Evolutionary conservation across 257 asterid genomes (phyloP).

Genomic region (Anisodus acutangulus): DNA sequence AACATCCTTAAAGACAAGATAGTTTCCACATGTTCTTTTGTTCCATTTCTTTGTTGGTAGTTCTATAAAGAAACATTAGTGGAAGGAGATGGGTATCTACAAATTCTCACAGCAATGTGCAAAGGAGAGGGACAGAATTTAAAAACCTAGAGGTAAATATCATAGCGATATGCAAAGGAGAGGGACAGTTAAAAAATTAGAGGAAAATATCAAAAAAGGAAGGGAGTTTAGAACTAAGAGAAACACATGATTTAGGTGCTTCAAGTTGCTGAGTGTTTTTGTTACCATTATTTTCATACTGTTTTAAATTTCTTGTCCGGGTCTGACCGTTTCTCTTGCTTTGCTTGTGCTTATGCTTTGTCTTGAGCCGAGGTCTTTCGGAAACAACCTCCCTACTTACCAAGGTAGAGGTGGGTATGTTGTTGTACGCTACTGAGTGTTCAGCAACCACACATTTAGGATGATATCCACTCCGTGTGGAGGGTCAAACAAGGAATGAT

Average conservation of each 20-base stretch:
- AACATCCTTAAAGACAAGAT: not conserved
- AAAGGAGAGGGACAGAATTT: not conserved
- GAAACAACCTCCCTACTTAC: too few relatives aligned
- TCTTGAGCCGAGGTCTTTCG: too few relatives aligned
- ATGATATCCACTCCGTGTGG: not conserved
- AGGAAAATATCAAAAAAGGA: not conserved
- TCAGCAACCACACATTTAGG: slow-evolving; percentile 8
- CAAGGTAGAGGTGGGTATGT: too few relatives aligned
- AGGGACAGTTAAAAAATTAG: too few relatives aligned
- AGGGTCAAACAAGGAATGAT: not conserved
- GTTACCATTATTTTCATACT: too few relatives aligned
- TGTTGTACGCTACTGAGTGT: too few relatives aligned
- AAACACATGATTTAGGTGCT: slow-evolving; percentile 8
- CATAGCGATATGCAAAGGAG: too few relatives aligned
- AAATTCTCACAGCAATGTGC: not conserved
- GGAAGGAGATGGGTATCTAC: slow-evolving; percentile 12
- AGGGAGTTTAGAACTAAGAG: not conserved
- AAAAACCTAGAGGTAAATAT: not conserved
- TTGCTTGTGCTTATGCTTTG: too few relatives aligned
- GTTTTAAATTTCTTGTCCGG: too few relatives aligned
- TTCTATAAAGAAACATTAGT: not conserved
- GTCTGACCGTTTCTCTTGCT: too few relatives aligned
- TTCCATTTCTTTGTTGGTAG: not conserved
- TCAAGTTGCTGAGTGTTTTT: not conserved
- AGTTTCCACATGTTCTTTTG: not conserved